A percentile compares a stretch with the other conserved stretches of the same genome.
These are phyloP conservation scores for Moricandia arvensis DNA, from an alignment of 345 rosid genomes.

Conservation along the genomic window DNA sequence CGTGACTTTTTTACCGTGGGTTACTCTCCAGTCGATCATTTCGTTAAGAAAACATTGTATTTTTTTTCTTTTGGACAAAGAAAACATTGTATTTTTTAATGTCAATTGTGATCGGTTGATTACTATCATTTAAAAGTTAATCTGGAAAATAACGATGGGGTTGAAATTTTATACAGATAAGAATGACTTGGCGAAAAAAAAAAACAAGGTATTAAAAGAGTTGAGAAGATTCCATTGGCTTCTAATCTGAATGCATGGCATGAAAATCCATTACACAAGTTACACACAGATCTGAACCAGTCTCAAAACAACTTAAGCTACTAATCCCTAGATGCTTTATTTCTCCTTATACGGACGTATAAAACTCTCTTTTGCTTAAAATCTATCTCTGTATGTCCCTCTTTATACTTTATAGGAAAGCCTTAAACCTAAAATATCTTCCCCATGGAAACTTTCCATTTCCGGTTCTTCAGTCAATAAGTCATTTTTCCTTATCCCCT, in stretches of 20 bases:
- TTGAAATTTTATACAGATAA: neutral
- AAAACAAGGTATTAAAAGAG: neutral
- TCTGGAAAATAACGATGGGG: neutral
- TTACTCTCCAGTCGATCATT: neutral
- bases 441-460: no score
- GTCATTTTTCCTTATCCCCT: no score
- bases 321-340: no score
- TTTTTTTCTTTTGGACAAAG: neutral
- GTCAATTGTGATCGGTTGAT: neutral
- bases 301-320: no score
- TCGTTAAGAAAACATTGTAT: neutral
- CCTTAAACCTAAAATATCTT: no score
- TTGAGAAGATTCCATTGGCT: neutral
- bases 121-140: neutral
- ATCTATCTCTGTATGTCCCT: no score
- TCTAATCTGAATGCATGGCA: neutral
- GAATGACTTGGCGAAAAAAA: neutral
- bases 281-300: no score
- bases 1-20: slow-evolving; percentile 10
- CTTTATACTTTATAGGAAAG: no score
- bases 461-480: no score
- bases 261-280: neutral
- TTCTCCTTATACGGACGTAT: no score
- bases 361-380: no score
- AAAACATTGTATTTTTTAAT: neutral